These are phyloP conservation scores for Arachis hypogaea DNA, from an alignment of 306 rosid species.

Conservation along the genomic window DNA sequence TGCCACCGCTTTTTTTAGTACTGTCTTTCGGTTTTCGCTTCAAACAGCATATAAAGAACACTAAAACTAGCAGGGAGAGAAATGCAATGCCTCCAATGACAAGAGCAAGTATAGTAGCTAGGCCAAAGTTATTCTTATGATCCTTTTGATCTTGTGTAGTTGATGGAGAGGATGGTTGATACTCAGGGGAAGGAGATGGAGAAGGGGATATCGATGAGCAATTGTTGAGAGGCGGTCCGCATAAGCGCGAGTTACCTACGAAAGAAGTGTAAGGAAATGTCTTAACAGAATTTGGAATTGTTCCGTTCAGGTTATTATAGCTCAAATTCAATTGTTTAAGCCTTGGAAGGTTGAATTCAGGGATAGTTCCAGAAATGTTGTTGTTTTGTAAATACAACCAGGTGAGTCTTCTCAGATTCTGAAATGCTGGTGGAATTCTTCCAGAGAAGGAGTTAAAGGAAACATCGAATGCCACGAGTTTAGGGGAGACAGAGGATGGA, in stretches of 20 bases:
- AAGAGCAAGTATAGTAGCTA: slow-evolving; percentile 54
- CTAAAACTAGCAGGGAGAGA: slow-evolving; percentile 47
- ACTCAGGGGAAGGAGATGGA: slow-evolving; percentile 52
- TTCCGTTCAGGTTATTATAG: slow-evolving; percentile 65
- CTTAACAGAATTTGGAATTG: slow-evolving; percentile 66
- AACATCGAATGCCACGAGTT: slow-evolving; percentile 59
- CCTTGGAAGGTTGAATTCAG: slow-evolving; percentile 59
- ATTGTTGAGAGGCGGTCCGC: slow-evolving; percentile 67
- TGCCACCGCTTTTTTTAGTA: slow-evolving; percentile 37
- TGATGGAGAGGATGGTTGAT: slow-evolving; percentile 45
- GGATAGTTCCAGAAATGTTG: slow-evolving; percentile 65
- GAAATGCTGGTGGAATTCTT: slow-evolving; percentile 54
- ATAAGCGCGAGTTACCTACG: slow-evolving; percentile 64
- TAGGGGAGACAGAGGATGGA: slow-evolving; percentile 63
- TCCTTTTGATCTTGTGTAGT: slow-evolving; percentile 37
- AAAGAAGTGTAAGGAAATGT: slow-evolving; percentile 64
- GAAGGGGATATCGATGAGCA: slow-evolving; percentile 54
- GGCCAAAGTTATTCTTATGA: slow-evolving; percentile 51
- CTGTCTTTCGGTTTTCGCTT: slow-evolving; percentile 42
- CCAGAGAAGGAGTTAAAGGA: slow-evolving; percentile 75
- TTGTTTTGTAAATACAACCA: slow-evolving; percentile 67
- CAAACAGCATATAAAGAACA: slow-evolving; percentile 47
- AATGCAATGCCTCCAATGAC: slow-evolving; percentile 58
- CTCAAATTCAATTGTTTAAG: slow-evolving; percentile 68
- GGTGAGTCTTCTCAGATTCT: slow-evolving; percentile 64